Base-by-base conservation (phyloP, 148 eudicot genomes). In the Amaranthus palmeri region DNA sequence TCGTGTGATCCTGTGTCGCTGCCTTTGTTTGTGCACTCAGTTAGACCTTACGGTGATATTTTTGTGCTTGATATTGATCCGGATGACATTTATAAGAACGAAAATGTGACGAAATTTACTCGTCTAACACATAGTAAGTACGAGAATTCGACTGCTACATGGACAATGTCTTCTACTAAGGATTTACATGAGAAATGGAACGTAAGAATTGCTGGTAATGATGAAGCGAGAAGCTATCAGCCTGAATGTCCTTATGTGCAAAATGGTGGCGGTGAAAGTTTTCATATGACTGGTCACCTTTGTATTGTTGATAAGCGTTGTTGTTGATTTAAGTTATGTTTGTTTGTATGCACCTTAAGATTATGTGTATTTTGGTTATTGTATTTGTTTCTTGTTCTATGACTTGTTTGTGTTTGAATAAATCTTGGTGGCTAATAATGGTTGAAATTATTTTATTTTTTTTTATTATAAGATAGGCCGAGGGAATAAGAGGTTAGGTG, bases 1-100 rank as follows among this genome's bases (percentile, higher is more conserved):
- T 76, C 78, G 45, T 64, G 67, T 54, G 78, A 76, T 4, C 78
- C 78, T 15, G 55, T 76, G 8, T 75, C 78, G 0, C 8, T 75
- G 48, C 78, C 78, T 3, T 46, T 55, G 2, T 75, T 69, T 7
- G 10, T 62, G 48, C 78, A 76, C 49, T 76, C 78, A 3, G 78
- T 54, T 0, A 62, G 78, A 25, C 73, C 69, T 4, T 76, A 76
- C 18, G 78, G 78, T 42, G 73, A 76, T 8, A 76, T 76, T 10
- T 76, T 76, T 40, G 14, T 14, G 15, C 36, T 76, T 5, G 47
- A 76, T 6, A 56, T 76, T 3, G 58, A 76, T 10, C 11, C 58
- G 18, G 36, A 45, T 2, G 69, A 76, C 15, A 69, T 76, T 0
- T 8, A 14, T 7, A 76, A 76, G 48, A 76, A 76, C 41, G 40